A percentile compares a stretch with the other conserved stretches of the same genome.
Conservation (phyloP, 345 rosid genomes). For the Turnera subulata region DNA sequence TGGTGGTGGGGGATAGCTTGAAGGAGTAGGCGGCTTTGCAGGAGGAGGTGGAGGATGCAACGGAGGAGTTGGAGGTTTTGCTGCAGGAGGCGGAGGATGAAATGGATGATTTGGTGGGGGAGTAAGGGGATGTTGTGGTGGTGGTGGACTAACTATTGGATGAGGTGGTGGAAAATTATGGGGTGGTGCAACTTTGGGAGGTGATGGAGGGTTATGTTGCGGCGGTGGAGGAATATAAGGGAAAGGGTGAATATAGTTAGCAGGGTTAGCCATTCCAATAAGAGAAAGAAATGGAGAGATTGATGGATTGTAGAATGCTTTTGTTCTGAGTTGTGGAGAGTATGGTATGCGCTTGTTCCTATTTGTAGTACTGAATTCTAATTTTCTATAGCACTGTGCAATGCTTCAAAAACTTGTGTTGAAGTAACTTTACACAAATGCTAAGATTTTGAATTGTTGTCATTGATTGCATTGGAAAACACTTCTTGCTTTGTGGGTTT, state of each 20-base stretch:
- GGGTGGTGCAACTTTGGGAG: not conserved
- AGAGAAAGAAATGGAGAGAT: slow-evolving; percentile 9
- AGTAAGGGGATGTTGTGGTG: slow-evolving; percentile 5
- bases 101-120: slow-evolving; percentile 22
- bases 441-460: slow-evolving; percentile 34
- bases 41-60: slow-evolving; percentile 10
- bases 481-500: slow-evolving; percentile 18
- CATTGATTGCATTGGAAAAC: slow-evolving; percentile 43
- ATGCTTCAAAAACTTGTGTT: slow-evolving; percentile 29
- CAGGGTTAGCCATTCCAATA: slow-evolving; percentile 21
- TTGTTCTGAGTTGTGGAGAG: slow-evolving; percentile 6
- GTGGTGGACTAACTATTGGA: slow-evolving; percentile 15
- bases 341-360: slow-evolving; percentile 1
- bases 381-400: not conserved
- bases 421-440: slow-evolving; percentile 34
- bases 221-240: slow-evolving; percentile 39
- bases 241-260: slow-evolving; percentile 17
- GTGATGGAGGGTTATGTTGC: slow-evolving; percentile 13
- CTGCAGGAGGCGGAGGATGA: slow-evolving; percentile 10
- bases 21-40: slow-evolving; percentile 30
- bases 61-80: slow-evolving; percentile 21
- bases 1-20: slow-evolving; percentile 31
- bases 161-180: slow-evolving; percentile 23
- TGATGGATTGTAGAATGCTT: not conserved
- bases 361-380: slow-evolving; percentile 14